Percentiles rank a stretch among this genome's conserved stretches.
These are phyloP conservation scores for Epicoccum nigrum DNA, from an alignment of 2,329 filamentous ascomycete species.

Conservation along the genomic window DNA sequence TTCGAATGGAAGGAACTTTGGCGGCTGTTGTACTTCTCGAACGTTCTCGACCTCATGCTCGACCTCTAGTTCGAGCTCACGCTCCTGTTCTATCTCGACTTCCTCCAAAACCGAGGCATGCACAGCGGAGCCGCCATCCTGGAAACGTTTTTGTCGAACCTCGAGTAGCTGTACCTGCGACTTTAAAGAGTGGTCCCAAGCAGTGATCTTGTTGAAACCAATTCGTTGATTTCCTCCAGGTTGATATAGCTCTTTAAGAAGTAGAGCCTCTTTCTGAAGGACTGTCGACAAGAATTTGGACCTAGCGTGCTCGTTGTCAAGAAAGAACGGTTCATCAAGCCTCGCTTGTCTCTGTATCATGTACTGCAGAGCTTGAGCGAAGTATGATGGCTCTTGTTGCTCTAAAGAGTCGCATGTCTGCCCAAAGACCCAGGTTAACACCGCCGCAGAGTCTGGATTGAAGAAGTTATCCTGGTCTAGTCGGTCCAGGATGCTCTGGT, in stretches of 20 bases:
- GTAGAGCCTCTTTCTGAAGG: constrained; percentile 61
- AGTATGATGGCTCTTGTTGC: constrained; percentile 64
- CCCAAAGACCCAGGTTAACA: constrained; percentile 63
- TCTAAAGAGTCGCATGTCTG: constrained; percentile 67
- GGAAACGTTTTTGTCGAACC: constrained; percentile 42
- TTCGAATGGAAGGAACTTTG: constrained; percentile 47
- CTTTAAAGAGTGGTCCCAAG: constrained; percentile 33
- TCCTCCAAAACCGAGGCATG: constrained; percentile 64
- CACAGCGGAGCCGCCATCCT: constrained; percentile 54
- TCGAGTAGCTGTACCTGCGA: constrained; percentile 47
- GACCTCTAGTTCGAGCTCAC: constrained; percentile 64
- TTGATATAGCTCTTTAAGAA: constrained; percentile 64
- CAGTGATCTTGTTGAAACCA: constrained; percentile 5
- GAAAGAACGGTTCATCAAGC: constrained; percentile 51
- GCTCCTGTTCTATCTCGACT: constrained; percentile 45
- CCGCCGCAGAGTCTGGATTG: constrained; percentile 8
- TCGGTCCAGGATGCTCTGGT: constrained; percentile 62
- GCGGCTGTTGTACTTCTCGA: constrained; percentile 59
- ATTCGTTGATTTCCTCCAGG: constrained; percentile 26
- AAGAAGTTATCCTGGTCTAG: not conserved
- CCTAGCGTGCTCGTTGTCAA: constrained; percentile 42
- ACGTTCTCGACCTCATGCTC: constrained; percentile 53
- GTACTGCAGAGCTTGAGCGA: constrained; percentile 66
- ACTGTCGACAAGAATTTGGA: constrained; percentile 55
- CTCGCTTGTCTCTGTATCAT: constrained; percentile 61